phyloP scores from a whole-genome alignment of 805 yeast species.

The Nakazawaea molendinolei region DNA sequence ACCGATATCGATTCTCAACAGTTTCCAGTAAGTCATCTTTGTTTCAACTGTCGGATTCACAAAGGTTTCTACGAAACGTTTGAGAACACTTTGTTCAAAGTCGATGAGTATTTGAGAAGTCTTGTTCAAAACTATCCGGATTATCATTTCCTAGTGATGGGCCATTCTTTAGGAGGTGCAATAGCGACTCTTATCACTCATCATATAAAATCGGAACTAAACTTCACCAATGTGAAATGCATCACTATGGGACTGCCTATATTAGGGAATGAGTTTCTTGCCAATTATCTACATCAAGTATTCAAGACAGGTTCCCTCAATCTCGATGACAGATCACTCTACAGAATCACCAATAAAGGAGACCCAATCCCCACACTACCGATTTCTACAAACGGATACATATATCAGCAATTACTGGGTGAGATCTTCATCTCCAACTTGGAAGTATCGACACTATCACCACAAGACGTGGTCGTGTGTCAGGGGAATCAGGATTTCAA shows the following conservation, averaged over 20 bases:
- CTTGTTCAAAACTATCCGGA: conserved; percentile 18
- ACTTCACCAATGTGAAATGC: conserved; percentile 20
- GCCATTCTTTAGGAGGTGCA: conserved; percentile 33
- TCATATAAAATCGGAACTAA: conserved; percentile 29
- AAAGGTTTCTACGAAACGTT: conserved; percentile 29
- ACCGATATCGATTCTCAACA: conserved; percentile 33
- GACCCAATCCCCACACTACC: conserved; percentile 22
- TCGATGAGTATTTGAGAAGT: conserved; percentile 20
- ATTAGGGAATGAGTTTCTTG: conserved; percentile 32
- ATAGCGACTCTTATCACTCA: conserved; percentile 31
- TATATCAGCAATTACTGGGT: conserved; percentile 17
- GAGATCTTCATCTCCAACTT: conserved; percentile 19
- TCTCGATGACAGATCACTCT: conserved; percentile 13
- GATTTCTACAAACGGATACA: conserved; percentile 3
- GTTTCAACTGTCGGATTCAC: conserved; percentile 31
- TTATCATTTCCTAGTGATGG: conserved; percentile 12
- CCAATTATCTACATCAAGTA: conserved; percentile 26
- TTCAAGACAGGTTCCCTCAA: conserved; percentile 1
- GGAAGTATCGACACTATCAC: conserved; percentile 5
- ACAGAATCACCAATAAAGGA: conserved; percentile 23
- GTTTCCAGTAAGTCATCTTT: conserved; percentile 23
- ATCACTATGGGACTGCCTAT: conserved; percentile 41
- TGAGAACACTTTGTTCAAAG: conserved; percentile 22
- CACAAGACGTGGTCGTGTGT: conserved; percentile 13
- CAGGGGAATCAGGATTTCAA: conserved; percentile 9